Conservation (phyloP, 1,139 yeast species). For the Pichia norvegensis region DNA sequence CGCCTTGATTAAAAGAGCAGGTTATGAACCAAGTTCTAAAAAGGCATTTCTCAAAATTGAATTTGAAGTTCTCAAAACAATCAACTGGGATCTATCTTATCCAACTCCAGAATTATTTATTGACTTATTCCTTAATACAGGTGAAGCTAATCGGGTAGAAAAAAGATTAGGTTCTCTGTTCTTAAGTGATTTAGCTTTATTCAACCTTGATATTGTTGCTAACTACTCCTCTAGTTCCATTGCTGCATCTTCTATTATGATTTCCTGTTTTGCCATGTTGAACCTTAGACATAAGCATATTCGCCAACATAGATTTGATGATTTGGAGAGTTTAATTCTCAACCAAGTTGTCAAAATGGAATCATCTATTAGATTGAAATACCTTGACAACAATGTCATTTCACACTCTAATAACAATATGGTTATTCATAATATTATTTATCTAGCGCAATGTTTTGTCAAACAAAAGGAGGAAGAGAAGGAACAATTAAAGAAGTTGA, state of each 20-base stretch:
- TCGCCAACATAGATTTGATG: slow-evolving; percentile 21
- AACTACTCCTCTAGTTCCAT: slow-evolving; percentile 49
- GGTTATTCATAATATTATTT: slow-evolving; percentile 19
- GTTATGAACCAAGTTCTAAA: slow-evolving; percentile 49
- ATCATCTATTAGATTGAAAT: slow-evolving; percentile 22
- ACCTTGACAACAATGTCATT: slow-evolving; percentile 15
- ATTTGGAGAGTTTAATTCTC: slow-evolving; percentile 23
- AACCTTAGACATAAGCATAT: slow-evolving; percentile 17
- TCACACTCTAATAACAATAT: slow-evolving; percentile 14
- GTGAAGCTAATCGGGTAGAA: slow-evolving; percentile 34
- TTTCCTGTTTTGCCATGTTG: slow-evolving; percentile 23
- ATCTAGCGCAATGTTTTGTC: slow-evolving; percentile 19
- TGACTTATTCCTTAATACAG: slow-evolving; percentile 41
- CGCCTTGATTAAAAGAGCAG: slow-evolving; percentile 53
- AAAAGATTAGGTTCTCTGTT: slow-evolving; percentile 50
- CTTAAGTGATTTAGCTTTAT: slow-evolving; percentile 58
- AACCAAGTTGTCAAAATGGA: slow-evolving; percentile 20
- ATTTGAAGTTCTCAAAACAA: slow-evolving; percentile 51
- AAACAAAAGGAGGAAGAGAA: slow-evolving; percentile 19
- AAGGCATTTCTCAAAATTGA: slow-evolving; percentile 62
- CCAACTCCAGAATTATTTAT: slow-evolving; percentile 59
- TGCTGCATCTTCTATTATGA: slow-evolving; percentile 41
- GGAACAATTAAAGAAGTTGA: slow-evolving; percentile 9
- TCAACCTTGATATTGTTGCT: slow-evolving; percentile 52
- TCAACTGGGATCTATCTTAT: slow-evolving; percentile 48